Base-by-base conservation (phyloP, 2,329 filamentous ascomycete genomes). In the Pestalotiopsis sp. region DNA sequence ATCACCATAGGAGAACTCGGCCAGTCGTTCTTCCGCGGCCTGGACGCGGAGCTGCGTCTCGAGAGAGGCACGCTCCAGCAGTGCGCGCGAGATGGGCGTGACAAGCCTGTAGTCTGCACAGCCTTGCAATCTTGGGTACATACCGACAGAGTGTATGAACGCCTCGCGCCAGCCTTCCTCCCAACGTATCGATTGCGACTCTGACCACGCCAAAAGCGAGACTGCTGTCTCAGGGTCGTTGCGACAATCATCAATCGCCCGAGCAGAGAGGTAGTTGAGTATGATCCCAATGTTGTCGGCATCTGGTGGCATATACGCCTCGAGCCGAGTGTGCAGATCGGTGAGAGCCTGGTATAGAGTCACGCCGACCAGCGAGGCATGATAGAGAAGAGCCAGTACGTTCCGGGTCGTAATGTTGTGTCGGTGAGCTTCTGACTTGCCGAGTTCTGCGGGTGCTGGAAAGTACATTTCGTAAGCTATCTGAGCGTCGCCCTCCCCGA, bases 331-430 rank as follows among this genome's bases (percentile, higher is more conserved):
- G 52, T 90, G 88, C 0, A 93, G 80, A 72, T 92, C 91, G 0
- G 82, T 82, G 4, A 93, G 79, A 45, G 90, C 89, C 72, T 92
- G 89, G 71, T 86, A 87, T 0, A 93, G 77, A 4, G 90, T 89
- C 1, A 88, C 74, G 0, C 91, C 91, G 2, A 93, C 90, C 0
- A 93, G 82, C 0, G 90, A 90, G 25, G 88, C 87, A 65, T 88
- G 85, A 73, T 89, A 90, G 2, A 92, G 78, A 41, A 92, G 79
- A 0, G 90, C 91, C 72, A 93, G 89, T 59, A 92, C 86, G 73
- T 93, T 93, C 23, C 91, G 86, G 0, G 90, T 91, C 0, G 91
- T 90, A 61, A 92, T 84, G 72, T 90, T 88, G 71, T 91, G 84
- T 1, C 88, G 83, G 1, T 85, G 82, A 67, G 84, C 85, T 57